Evolutionary conservation across 2,329 filamentous ascomycete species (phyloP), one percentile per base, ranked within the genome.

Genomic region (Colletotrichum costaricense): DNA sequence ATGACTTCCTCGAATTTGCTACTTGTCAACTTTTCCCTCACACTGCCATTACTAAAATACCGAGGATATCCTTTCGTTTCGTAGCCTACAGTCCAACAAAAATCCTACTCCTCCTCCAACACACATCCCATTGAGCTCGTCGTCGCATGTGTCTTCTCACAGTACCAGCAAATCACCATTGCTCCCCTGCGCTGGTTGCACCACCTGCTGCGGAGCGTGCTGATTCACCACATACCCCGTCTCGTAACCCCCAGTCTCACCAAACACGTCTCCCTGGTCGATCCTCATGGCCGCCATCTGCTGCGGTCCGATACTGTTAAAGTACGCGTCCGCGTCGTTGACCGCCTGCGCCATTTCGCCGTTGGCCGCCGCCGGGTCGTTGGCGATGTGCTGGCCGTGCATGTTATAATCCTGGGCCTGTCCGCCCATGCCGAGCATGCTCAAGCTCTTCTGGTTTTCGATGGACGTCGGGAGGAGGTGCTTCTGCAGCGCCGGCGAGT

Each of bases 291-390:
- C 88, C 5, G 90, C 91, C 92, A 95, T 93, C 80, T 94, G 92
- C 80, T 92, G 90, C 72, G 86, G 90, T 1, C 92, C 92, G n/a
- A 95, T 87, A 57, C 91, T 93, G 19, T 93, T 92, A 82, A 98
- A 98, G 83, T 98, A 98, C 19, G 93, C 91, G 79, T 98, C 96
- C 11, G 95, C 96, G 67, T 97, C 95, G 78, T 89, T 93, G 46
- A 97, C 91, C 1, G 95, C 95, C 30, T 91, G 90, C 4, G 90
- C 88, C 70, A 95, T 86, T 78, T 92, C 88, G 6, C 85, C 79
- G 62, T 81, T 78, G 33, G 73, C 72, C 16, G 65, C 63, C 16
- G 16, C 38, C 38, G 38, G 38, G 19, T 71, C 72, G 7, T 74
- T 67, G 42, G 42, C 42, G 56, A 77, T 63, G 57, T 72, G 74